These are phyloP conservation scores for Saccharomycopsis amapae DNA, from an alignment of 805 yeast genomes.

Conservation along the genomic window DNA sequence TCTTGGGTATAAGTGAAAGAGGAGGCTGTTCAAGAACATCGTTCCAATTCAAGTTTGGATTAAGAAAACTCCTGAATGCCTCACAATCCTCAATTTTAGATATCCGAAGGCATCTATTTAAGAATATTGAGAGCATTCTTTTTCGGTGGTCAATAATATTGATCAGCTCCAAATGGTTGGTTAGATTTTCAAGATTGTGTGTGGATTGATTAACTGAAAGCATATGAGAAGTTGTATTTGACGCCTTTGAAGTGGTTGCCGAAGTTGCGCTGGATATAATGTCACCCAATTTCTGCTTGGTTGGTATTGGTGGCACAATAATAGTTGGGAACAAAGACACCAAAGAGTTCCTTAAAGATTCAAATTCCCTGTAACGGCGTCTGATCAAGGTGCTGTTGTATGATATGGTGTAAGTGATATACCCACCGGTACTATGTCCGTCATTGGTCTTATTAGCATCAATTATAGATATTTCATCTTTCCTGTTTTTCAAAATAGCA, in stretches of 20 bases:
- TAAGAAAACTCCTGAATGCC: slow-evolving; percentile 70
- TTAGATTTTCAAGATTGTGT: neutral
- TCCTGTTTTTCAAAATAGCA: neutral
- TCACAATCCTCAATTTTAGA: slow-evolving; percentile 48
- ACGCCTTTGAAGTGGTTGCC: neutral
- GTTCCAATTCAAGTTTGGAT: slow-evolving; percentile 78
- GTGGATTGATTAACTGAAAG: neutral
- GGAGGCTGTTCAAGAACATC: slow-evolving; percentile 61
- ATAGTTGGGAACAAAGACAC: slow-evolving; percentile 70
- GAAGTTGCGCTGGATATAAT: slow-evolving; percentile 12
- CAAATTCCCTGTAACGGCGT: slow-evolving; percentile 90
- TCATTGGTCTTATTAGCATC: slow-evolving; percentile 77
- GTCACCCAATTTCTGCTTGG: slow-evolving; percentile 49
- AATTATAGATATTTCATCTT: slow-evolving; percentile 33
- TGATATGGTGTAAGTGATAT: slow-evolving; percentile 75
- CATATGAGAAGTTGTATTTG: neutral
- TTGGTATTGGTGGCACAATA: slow-evolving; percentile 91
- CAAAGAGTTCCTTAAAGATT: slow-evolving; percentile 65
- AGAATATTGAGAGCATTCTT: slow-evolving; percentile 66
- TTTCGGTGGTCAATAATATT: slow-evolving; percentile 60
- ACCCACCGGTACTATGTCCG: slow-evolving; percentile 58
- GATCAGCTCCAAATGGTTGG: neutral
- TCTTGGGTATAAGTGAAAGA: slow-evolving; percentile 26
- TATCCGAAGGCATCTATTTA: slow-evolving; percentile 64
- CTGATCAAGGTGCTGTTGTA: slow-evolving; percentile 48